A percentile compares a stretch with the other conserved stretches of the same genome.
These are phyloP conservation scores for Cucurbitaria berberidis DNA, from an alignment of 2,329 filamentous ascomycete genomes.

Conservation along the genomic window DNA sequence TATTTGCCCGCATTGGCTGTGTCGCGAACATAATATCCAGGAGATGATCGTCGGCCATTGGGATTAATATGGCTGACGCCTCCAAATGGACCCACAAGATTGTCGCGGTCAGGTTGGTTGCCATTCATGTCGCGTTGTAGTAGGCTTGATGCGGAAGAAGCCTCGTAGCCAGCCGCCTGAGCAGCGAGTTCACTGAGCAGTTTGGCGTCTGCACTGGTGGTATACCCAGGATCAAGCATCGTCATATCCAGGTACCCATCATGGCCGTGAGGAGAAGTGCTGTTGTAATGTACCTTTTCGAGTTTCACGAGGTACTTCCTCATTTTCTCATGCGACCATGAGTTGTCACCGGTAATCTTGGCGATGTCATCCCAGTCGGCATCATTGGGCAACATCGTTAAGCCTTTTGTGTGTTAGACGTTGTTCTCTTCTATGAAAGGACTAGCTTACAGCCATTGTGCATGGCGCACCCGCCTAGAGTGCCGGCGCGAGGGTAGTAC, in stretches of 20 bases:
- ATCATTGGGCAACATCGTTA: conserved; percentile 61
- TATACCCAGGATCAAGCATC: conserved; percentile 30
- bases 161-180: conserved; percentile 20
- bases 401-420: conserved; percentile 1
- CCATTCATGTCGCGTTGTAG: conserved; percentile 30
- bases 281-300: conserved; percentile 34
- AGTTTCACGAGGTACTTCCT: conserved; percentile 57
- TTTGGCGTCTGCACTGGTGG: conserved; percentile 22
- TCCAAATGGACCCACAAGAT: conserved; percentile 29
- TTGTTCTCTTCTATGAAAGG: background rate
- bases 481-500: conserved; percentile 64
- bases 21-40: conserved; percentile 55
- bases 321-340: conserved; percentile 65
- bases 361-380: conserved; percentile 66
- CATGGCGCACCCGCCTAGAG: conserved; percentile 63
- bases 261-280: conserved; percentile 28
- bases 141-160: conserved; percentile 15
- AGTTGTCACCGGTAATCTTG: conserved; percentile 62
- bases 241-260: conserved; percentile 36
- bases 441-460: conserved; percentile 62
- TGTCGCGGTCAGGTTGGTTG: conserved; percentile 21
- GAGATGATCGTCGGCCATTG: conserved; percentile 30
- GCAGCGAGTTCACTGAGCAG: conserved; percentile 19
- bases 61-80: conserved; percentile 36
- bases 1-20: conserved; percentile 52